Evolutionary conservation across 2,329 filamentous ascomycete species (phyloP).

Genomic region (Sporothrix inflata): DNA sequence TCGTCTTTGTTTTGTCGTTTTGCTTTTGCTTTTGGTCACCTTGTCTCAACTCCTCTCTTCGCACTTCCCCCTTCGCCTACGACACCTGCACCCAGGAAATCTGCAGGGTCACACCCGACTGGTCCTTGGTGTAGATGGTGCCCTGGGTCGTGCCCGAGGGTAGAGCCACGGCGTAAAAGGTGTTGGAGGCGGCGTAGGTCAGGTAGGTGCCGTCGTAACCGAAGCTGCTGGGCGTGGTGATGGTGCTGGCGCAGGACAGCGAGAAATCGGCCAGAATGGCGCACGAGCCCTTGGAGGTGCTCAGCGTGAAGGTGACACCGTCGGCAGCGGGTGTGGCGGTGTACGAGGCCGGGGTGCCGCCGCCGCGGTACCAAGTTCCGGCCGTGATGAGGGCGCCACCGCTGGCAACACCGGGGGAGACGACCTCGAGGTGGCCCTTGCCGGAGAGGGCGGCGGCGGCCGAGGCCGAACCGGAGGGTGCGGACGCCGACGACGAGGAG

Average conservation of each 20-base stretch:
- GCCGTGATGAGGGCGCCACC: constrained; percentile 37
- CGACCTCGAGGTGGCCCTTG: constrained; percentile 30
- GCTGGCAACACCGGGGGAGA: constrained; percentile 23
- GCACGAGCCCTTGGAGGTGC: constrained; percentile 37
- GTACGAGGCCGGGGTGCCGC: constrained; percentile 38
- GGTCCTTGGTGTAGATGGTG: constrained; percentile 34
- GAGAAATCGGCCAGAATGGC: constrained; percentile 29
- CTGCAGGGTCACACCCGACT: constrained; percentile 35
- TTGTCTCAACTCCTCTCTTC: background rate
- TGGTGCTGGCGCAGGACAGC: constrained; percentile 33
- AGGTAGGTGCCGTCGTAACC: constrained; percentile 38
- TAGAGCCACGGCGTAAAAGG: constrained; percentile 35
- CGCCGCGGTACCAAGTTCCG: constrained; percentile 38
- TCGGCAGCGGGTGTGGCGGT: constrained; percentile 36
- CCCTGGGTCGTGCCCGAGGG: constrained; percentile 36
- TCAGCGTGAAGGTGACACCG: constrained; percentile 35
- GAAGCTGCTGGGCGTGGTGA: constrained; percentile 33
- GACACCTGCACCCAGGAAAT: constrained; percentile 33
- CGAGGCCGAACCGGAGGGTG: constrained; percentile 14
- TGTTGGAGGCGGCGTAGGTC: constrained; percentile 33
- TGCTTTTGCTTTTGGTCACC: background rate
- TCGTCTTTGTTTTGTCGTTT: background rate
- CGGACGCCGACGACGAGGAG: background rate
- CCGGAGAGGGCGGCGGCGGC: constrained; percentile 25
- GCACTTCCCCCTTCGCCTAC: background rate